Conservation (phyloP, 495 filamentous ascomycete species). For the Aeminium ludgeri region DNA sequence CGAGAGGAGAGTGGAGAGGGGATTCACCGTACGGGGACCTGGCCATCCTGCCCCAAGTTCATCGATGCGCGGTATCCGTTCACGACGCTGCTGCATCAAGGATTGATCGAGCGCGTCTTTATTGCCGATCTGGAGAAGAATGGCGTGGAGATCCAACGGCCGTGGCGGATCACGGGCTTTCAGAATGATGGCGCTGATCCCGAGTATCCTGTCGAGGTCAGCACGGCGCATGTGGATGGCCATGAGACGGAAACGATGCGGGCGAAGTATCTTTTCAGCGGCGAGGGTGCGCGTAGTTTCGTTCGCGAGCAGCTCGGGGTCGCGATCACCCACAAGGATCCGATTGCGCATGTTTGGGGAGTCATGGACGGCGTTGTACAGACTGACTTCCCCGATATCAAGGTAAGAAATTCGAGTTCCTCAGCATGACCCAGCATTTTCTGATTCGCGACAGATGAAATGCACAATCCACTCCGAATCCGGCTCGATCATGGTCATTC, state of each 20-base stretch:
- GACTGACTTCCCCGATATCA: conserved; percentile 32
- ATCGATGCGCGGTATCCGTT: conserved; percentile 52
- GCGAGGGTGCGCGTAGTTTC: conserved; percentile 48
- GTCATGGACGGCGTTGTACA: conserved; percentile 31
- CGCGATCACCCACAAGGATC: conserved; percentile 44
- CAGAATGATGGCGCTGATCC: conserved; percentile 39
- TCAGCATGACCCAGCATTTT: neutral
- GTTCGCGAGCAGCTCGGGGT: conserved; percentile 43
- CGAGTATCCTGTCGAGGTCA: conserved; percentile 47
- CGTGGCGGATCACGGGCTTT: conserved; percentile 46
- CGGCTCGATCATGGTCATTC: conserved; percentile 32
- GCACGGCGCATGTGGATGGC: conserved; percentile 58
- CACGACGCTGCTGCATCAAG: conserved; percentile 48
- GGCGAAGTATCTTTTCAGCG: conserved; percentile 49
- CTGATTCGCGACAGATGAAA: conserved; percentile 44
- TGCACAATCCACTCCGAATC: conserved; percentile 48
- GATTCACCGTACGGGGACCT: conserved; percentile 44
- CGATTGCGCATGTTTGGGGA: conserved; percentile 38
- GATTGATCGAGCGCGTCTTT: conserved; percentile 48
- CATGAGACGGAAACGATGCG: conserved; percentile 46
- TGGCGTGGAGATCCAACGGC: conserved; percentile 38
- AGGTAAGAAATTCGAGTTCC: too few relatives aligned
- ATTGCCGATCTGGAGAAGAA: conserved; percentile 45
- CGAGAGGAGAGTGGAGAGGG: conserved; percentile 31
- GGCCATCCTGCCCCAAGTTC: conserved; percentile 46